Base-by-base conservation (phyloP, 2,329 filamentous ascomycete species). In the Dactylellina sp. region DNA sequence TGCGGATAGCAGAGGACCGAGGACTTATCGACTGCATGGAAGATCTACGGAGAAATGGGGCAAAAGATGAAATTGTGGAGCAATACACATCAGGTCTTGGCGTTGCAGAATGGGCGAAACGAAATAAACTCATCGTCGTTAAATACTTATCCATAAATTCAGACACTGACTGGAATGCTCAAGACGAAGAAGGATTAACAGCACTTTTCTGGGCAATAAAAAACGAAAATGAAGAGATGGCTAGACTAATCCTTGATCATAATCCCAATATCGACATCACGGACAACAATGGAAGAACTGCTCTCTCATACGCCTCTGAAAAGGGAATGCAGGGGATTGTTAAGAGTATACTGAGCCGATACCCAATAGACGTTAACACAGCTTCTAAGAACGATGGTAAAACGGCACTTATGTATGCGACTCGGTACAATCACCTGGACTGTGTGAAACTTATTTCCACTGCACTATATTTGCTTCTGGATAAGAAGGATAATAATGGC, bases 131-230 rank as follows among this genome's bases (percentile, higher is more conserved):
- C 1, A 9, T 3, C 12, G 32, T 59, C 7, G 6, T 68, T 1
- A 60, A 37, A 53, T 68, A 60, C 46, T 16, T 68, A 5, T 9
- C 14, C n/a, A 16, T 16, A n/a, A 32, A 20, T 6, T 22, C 28
- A 7, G 22, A 50, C 4, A 2, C 28, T 24, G 40, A 60, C 14
- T 47, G 11, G 39, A 44, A 59, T 16, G 20, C 1, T 12, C 18
- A 60, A 32, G 63, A 52, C 22, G 20, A 49, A 6, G 14, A 35
- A 9, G 63, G 53, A 7, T 37, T 50, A 16, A 68, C 63, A 7
- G 28, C 53, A 4, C 56, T 68, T 3, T 60, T 18, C 44, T 68
- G 53, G 63, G 52, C 63, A 1, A 14, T 50, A 24, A 37, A 55
- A 12, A 40, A 53, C 18, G 24, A 35, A 7, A 68, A 60, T 35